Conservation (phyloP, 2,329 filamentous ascomycete species). For the Curvularia verruculosa region DNA sequence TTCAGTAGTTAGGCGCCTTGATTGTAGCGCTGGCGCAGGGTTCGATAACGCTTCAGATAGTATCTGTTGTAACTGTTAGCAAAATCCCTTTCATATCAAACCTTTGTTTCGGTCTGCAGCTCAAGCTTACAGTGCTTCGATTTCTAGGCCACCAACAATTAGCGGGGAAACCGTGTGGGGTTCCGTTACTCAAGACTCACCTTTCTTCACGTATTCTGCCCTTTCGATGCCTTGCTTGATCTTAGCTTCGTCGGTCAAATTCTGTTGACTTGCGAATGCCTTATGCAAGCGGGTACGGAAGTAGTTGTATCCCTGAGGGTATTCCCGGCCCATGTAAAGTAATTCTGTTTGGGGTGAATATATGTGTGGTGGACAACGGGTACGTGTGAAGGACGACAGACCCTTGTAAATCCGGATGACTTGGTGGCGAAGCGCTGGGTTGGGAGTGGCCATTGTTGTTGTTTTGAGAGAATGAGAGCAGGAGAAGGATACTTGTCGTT, state of each 20-base stretch:
- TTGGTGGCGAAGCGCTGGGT: slow-evolving; percentile 70
- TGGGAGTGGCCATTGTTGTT: slow-evolving; percentile 47
- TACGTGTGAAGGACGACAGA: slow-evolving; percentile 41
- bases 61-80: slow-evolving; percentile 67
- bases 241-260: slow-evolving; percentile 71
- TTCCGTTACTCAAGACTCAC: slow-evolving; percentile 52
- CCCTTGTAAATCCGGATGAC: slow-evolving; percentile 92
- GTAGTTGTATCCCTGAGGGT: slow-evolving; percentile 83
- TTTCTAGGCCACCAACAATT: slow-evolving; percentile 63
- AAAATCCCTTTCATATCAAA: neutral
- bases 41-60: slow-evolving; percentile 89
- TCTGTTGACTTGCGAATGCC: slow-evolving; percentile 79
- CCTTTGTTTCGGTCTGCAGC: slow-evolving; percentile 1
- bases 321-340: slow-evolving; percentile 81
- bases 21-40: slow-evolving; percentile 80
- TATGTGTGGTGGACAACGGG: neutral
- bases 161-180: neutral
- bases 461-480: neutral
- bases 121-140: slow-evolving; percentile 81
- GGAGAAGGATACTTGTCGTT: neutral
- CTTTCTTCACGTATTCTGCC: slow-evolving; percentile 91
- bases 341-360: slow-evolving; percentile 64
- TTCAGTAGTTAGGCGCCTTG: slow-evolving; percentile 28
- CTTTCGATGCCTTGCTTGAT: slow-evolving; percentile 77
- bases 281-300: slow-evolving; percentile 82